Percentiles rank a stretch among this genome's conserved stretches.
Evolutionary conservation across 1,284 basidiomycete species (phyloP).

Genomic region (Ganoderma leucocontextum): DNA sequence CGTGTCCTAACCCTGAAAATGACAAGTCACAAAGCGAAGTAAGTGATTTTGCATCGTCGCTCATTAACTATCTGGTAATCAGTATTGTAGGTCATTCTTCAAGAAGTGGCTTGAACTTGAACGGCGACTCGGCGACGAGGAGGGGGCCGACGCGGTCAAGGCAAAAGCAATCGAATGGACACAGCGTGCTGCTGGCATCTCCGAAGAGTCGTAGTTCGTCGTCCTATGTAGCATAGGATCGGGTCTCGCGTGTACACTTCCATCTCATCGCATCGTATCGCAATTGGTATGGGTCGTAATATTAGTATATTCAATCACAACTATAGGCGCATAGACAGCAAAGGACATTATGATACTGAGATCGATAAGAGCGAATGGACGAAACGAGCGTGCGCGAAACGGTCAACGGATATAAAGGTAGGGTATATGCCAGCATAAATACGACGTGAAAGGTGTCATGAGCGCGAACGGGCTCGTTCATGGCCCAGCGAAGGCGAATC

Average conservation of each 20-base stretch:
- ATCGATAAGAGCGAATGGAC: slow-evolving; percentile 50
- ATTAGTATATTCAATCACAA: slow-evolving; percentile 37
- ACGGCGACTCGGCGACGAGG: slow-evolving; percentile 85
- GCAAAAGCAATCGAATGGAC: slow-evolving; percentile 91
- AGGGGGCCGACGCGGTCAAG: slow-evolving; percentile 86
- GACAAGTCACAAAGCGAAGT: slow-evolving; percentile 96
- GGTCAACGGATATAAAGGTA: slow-evolving; percentile 39
- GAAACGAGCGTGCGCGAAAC: slow-evolving; percentile 57
- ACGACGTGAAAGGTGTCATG: slow-evolving; percentile 55
- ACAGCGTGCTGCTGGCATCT: slow-evolving; percentile 53
- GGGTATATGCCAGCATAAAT: slow-evolving; percentile 46
- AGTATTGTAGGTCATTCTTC: slow-evolving; percentile 77
- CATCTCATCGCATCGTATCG: slow-evolving; percentile 2
- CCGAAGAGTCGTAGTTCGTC: slow-evolving; percentile 32
- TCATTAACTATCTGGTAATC: neutral
- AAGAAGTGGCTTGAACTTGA: slow-evolving; percentile 98
- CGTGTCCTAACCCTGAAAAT: slow-evolving; percentile 86
- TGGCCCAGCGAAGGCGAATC: slow-evolving; percentile 57
- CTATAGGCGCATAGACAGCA: slow-evolving; percentile 39
- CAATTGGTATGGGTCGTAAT: slow-evolving; percentile 20
- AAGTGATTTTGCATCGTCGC: slow-evolving; percentile 35
- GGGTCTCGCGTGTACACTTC: neutral
- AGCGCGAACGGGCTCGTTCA: slow-evolving; percentile 70
- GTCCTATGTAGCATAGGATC: slow-evolving; percentile 32
- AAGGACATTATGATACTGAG: slow-evolving; percentile 47